phyloP scores from a whole-genome alignment of 371 early-diverging fungal genomes.

The Syncephalis fuscata region DNA sequence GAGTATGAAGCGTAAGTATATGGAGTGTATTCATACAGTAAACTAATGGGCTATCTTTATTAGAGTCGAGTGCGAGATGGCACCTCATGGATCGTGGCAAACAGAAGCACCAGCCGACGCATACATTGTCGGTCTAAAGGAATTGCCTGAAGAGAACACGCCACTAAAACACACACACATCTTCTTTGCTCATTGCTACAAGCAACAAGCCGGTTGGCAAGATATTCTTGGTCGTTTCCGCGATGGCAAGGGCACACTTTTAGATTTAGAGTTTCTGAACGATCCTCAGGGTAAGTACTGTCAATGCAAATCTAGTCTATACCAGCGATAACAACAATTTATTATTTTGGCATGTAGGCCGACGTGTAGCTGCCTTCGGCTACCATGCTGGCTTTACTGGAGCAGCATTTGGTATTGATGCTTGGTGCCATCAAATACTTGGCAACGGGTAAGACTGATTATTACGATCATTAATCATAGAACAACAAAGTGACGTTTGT shows the following conservation, averaged over 20 bases:
- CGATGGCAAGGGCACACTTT: constrained; percentile 70
- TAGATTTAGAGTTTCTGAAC: constrained; percentile 87
- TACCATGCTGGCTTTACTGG: constrained; percentile 96
- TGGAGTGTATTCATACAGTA: no score
- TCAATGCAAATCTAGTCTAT: no score
- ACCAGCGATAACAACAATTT: neutral
- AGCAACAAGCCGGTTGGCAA: constrained; percentile 88
- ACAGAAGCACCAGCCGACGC: constrained; percentile 71
- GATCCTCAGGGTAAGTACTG: constrained; percentile 42
- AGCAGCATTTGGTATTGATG: constrained; percentile 76
- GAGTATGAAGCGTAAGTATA: constrained; percentile 63
- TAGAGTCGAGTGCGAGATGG: constrained; percentile 69
- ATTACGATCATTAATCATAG: no score
- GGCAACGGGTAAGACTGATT: constrained; percentile 6
- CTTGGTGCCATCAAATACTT: constrained; percentile 69
- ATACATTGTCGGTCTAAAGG: constrained; percentile 90
- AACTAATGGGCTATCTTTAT: neutral
- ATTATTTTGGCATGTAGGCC: constrained; percentile 20
- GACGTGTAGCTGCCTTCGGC: constrained; percentile 96
- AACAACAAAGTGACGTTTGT: no score
- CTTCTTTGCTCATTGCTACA: constrained; percentile 96
- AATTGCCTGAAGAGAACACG: constrained; percentile 84
- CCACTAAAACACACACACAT: constrained; percentile 92
- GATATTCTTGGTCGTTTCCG: constrained; percentile 76
- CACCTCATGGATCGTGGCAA: constrained; percentile 64